Evolutionary conservation across 2,329 filamentous ascomycete species (phyloP), one percentile per base, ranked within the genome.

Genomic region (Venturia oleaginea): DNA sequence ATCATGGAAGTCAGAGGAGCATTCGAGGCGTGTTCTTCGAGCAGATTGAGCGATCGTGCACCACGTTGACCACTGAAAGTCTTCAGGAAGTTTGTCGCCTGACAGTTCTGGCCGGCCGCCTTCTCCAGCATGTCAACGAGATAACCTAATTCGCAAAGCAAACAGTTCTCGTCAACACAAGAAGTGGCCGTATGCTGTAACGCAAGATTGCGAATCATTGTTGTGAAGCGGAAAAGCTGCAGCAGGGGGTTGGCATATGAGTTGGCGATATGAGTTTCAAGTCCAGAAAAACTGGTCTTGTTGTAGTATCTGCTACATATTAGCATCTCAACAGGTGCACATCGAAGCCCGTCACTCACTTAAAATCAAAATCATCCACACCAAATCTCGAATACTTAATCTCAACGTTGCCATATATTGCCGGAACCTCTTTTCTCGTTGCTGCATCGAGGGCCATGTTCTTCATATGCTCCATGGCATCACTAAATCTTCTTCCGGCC

Each of bases 381-480:
- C 94, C 94, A 75, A 97, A 99, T 73, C 92, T 95, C 81, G 93
- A 97, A 79, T 97, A 99, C 74, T 97, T 97, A 78, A 99, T 99
- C 75, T 97, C 93, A 13, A 97, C 90, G 70, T 92, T 92, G 68
- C 90, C 87, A 75, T 99, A 99, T 79, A 94, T 91, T 10, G 90
- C 84, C 27, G 93, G 89, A 4, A 94, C 89, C 65, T 96, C 92
- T 48, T 89, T 85, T 68, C 91, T 89, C 64, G 88, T 84, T 68
- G 88, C 88, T 48, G 81, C 82, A 67, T 90, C 87, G 3, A 93
- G 79, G 64, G 89, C 86, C 64, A 85, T 79, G 43, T 87, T 85
- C n/a, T 85, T 84, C 66, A 93, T 75, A 0, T 85, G 81, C 65
- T 88, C 86, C 48, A 82, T 78, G 65, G 92, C 90, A 66, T 81